Conservation (phyloP, 148 eudicot species). For the Limonium bicolor region DNA sequence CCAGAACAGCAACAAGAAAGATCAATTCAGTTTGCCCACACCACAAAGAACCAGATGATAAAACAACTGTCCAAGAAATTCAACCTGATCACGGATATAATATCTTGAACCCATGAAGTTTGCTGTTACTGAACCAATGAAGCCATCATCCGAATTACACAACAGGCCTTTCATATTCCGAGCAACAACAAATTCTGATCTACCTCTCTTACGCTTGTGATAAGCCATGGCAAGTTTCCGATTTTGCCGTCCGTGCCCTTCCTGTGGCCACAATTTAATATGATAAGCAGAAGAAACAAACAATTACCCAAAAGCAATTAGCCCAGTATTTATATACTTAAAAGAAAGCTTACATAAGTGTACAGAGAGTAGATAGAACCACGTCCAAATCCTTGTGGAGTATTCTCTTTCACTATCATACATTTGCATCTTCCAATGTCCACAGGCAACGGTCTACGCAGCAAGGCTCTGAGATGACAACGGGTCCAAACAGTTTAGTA, state of each 20-base stretch:
- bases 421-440: slow-evolving; percentile 86
- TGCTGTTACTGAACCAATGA: slow-evolving; percentile 52
- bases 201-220: slow-evolving; percentile 56
- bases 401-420: slow-evolving; percentile 58
- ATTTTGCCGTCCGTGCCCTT: slow-evolving; percentile 82
- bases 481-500: no score
- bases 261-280: slow-evolving; percentile 20
- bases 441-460: slow-evolving; percentile 67
- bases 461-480: slow-evolving; percentile 37
- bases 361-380: slow-evolving; percentile 64
- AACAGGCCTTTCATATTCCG: slow-evolving; percentile 45
- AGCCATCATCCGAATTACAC: slow-evolving; percentile 44
- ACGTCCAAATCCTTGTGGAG: slow-evolving; percentile 30
- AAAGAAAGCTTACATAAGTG: slow-evolving; percentile 49
- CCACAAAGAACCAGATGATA: neutral
- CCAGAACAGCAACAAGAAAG: neutral
- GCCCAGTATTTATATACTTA: neutral
- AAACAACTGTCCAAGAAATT: neutral
- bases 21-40: no score
- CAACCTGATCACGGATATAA: slow-evolving; percentile 68
- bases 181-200: slow-evolving; percentile 57
- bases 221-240: slow-evolving; percentile 84
- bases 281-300: neutral
- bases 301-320: neutral
- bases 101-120: slow-evolving; percentile 82